These are phyloP conservation scores for Lentinula lateritia DNA, from an alignment of 768 basidiomycete species.

Conservation along the genomic window DNA sequence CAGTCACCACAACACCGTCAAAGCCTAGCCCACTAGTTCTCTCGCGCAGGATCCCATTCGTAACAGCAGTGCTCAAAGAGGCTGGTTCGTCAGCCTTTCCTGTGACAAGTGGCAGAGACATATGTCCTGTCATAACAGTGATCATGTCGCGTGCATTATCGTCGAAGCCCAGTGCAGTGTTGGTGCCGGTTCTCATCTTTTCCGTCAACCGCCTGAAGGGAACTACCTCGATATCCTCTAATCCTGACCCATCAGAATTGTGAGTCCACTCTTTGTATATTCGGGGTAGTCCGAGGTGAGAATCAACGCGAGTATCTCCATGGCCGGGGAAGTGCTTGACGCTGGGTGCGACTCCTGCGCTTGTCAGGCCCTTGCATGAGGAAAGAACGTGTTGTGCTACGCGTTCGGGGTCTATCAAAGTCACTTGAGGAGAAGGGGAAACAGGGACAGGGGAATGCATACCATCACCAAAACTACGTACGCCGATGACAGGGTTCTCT, in stretches of 20 bases:
- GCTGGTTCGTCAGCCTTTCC: constrained; percentile 46
- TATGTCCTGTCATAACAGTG: constrained; percentile 71
- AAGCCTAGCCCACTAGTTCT: constrained; percentile 35
- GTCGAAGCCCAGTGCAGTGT: constrained; percentile 49
- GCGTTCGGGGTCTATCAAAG: constrained; percentile 40
- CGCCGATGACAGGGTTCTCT: constrained; percentile 68
- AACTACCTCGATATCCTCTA: neutral
- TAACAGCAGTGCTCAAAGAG: constrained; percentile 51
- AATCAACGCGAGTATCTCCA: constrained; percentile 68
- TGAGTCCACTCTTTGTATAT: constrained; percentile 37
- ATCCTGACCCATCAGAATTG: neutral
- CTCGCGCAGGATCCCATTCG: constrained; percentile 44
- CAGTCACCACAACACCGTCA: constrained; percentile 60
- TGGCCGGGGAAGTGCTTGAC: constrained; percentile 75
- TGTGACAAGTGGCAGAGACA: constrained; percentile 57
- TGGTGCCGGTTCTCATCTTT: constrained; percentile 39
- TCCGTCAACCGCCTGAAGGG: constrained; percentile 17
- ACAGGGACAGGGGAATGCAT: constrained; percentile 7
- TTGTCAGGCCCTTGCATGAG: constrained; percentile 41
- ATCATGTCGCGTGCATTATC: constrained; percentile 31
- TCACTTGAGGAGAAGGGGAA: neutral
- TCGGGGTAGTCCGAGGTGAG: constrained; percentile 59
- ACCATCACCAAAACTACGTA: constrained; percentile 70
- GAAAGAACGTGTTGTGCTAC: constrained; percentile 46
- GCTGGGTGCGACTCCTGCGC: constrained; percentile 49